Base-by-base conservation (phyloP, 371 early-diverging fungal genomes). In the Mycotypha africana region DNA sequence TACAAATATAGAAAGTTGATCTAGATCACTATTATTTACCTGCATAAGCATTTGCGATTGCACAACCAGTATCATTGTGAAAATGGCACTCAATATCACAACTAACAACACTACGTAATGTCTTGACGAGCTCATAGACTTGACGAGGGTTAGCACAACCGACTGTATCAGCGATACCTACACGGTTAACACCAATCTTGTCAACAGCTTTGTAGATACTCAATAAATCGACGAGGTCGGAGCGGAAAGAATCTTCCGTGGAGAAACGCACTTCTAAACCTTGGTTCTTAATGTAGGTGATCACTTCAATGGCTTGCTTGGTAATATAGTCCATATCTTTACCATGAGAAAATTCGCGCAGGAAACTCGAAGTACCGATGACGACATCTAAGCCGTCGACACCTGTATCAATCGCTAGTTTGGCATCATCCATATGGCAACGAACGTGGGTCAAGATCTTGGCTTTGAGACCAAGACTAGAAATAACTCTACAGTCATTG, bases 51-150 rank as follows among this genome's bases (percentile, higher is more conserved):
- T 97, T 97, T 30, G 95, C 95, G 53, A 95, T 93, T 31, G 95
- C 93, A 66, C 97, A 97, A 24, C 95, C 95, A n/a, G 97, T 97
- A 62, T 97, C 97, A 64, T 97, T 90, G 76, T 97, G 97, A 83
- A 97, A 97, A 60, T 97, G 97, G 68, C 92, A 91, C 70, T 95
- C 97, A 49, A 97, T 97, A 65, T 97, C 97, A 64, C 95, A 95
- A 47, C 86, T 89, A 22, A 97, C 93, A 23, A 95, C 92, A 36
- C 86, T 79, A 50, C 97, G 85, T 32, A 97, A 78, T 8, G 95
- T 97, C 59, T 89, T 82, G 51, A 97, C 95, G 28, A 97, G 83
- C 47, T 97, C 95, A 51, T 93, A 93, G 6, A 97, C 97, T 79
- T 97, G 97, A 43, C 93, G 88, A 46, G 97, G 95, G 63, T 90